These are phyloP conservation scores for Psilocybe sp. DNA, from an alignment of 768 basidiomycete species.

Conservation along the genomic window DNA sequence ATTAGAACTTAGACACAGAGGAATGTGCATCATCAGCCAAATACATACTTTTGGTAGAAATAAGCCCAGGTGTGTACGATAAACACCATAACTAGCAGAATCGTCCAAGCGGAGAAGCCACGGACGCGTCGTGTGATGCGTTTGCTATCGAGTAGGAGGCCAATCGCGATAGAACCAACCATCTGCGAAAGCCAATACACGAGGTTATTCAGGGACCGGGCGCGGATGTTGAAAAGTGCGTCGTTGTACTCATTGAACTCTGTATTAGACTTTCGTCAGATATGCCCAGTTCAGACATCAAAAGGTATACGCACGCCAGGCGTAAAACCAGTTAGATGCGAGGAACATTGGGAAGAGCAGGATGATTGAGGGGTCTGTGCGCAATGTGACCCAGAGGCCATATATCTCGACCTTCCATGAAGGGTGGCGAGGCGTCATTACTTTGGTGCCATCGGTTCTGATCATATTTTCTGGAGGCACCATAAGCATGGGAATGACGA, in stretches of 20 bases:
- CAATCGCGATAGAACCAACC: conserved; percentile 69
- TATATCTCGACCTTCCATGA: conserved; percentile 77
- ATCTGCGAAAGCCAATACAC: conserved; percentile 83
- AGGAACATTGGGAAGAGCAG: conserved; percentile 86
- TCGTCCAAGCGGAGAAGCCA: conserved; percentile 66
- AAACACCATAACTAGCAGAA: conserved; percentile 64
- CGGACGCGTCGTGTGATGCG: conserved; percentile 60
- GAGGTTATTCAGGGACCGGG: conserved; percentile 72
- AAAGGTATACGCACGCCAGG: conserved; percentile 61
- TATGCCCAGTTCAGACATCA: not conserved
- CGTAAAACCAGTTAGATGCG: conserved; percentile 82
- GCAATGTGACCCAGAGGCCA: conserved; percentile 65
- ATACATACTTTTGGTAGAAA: conserved; percentile 64
- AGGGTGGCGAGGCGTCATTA: conserved; percentile 59
- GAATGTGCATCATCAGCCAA: not conserved
- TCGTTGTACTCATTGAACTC: conserved; percentile 81
- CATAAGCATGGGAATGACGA: conserved; percentile 66
- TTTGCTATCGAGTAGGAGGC: conserved; percentile 61
- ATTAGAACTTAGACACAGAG: too few relatives aligned
- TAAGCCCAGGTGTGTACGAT: conserved; percentile 74
- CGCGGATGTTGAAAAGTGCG: conserved; percentile 78
- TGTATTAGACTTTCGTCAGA: conserved; percentile 25
- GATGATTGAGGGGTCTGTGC: conserved; percentile 68
- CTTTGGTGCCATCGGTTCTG: conserved; percentile 72
- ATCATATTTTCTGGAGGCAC: conserved; percentile 70